Conservation (phyloP, 805 yeast genomes). For the Spathaspora passalidarum region DNA sequence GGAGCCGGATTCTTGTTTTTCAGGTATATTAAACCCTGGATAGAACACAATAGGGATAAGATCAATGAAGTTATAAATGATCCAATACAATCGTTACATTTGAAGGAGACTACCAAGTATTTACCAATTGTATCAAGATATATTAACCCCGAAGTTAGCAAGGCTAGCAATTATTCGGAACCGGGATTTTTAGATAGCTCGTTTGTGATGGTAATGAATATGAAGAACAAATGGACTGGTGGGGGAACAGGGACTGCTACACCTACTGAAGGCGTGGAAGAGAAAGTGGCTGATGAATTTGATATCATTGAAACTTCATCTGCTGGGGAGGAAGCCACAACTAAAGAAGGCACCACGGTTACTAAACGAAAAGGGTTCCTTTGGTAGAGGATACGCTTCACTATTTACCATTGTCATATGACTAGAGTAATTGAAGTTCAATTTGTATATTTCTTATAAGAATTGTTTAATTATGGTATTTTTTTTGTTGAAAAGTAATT, state of each 20-base stretch:
- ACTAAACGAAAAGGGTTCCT: slow-evolving; percentile 6
- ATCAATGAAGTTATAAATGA: slow-evolving; percentile 4
- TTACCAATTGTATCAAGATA: background rate
- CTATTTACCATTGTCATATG: too few relatives aligned
- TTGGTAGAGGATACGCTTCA: too few relatives aligned
- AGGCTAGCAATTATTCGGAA: background rate
- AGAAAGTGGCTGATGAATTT: slow-evolving; percentile 30
- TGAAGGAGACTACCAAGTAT: background rate
- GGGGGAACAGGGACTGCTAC: background rate
- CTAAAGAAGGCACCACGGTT: background rate
- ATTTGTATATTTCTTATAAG: background rate
- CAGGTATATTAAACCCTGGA: slow-evolving; percentile 24
- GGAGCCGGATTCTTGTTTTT: slow-evolving; percentile 36
- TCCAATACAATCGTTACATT: slow-evolving; percentile 9
- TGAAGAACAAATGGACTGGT: slow-evolving; percentile 8
- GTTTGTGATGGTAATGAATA: slow-evolving; percentile 12
- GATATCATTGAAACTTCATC: slow-evolving; percentile 39
- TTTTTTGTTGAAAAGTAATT: too few relatives aligned
- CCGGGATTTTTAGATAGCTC: slow-evolving; percentile 5
- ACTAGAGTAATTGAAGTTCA: too few relatives aligned
- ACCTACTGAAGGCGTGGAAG: slow-evolving; percentile 2
- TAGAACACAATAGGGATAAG: slow-evolving; percentile 6
- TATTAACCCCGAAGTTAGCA: background rate
- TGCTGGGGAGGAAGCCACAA: slow-evolving; percentile 1
- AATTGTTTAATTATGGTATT: background rate